These are phyloP conservation scores for Nicotiana undulata DNA, from an alignment of 257 asterid species.

Conservation along the genomic window DNA sequence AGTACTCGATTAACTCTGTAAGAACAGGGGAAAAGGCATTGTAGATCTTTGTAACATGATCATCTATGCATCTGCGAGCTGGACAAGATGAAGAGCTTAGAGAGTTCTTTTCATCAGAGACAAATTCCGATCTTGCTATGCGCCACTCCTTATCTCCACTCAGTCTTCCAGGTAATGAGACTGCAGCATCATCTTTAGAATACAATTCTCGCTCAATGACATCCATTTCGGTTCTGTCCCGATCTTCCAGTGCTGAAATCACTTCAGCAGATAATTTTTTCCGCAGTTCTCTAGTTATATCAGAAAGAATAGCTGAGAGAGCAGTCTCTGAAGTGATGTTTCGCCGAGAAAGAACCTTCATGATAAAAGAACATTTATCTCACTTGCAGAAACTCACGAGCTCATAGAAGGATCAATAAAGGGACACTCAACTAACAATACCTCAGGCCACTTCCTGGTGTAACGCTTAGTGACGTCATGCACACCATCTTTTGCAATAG, in stretches of 20 bases:
- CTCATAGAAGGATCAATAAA: background rate
- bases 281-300: slow-evolving; percentile 53
- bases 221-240: slow-evolving; percentile 65
- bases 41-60: slow-evolving; percentile 74
- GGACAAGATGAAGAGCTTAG: slow-evolving; percentile 75
- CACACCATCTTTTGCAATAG: slow-evolving; percentile 73
- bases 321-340: slow-evolving; percentile 54
- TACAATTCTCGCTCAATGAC: slow-evolving; percentile 54
- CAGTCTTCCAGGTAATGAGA: slow-evolving; percentile 87
- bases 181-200: slow-evolving; percentile 47
- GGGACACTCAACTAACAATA: slow-evolving; percentile 9
- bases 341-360: slow-evolving; percentile 76
- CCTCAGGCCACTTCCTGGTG: slow-evolving; percentile 92
- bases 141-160: slow-evolving; percentile 92
- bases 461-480: slow-evolving; percentile 93
- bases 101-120: slow-evolving; percentile 52
- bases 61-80: slow-evolving; percentile 69
- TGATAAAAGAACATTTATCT: slow-evolving; percentile 2
- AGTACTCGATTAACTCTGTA: slow-evolving; percentile 41
- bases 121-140: slow-evolving; percentile 73
- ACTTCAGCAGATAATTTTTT: slow-evolving; percentile 34
- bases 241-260: slow-evolving; percentile 48
- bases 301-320: slow-evolving; percentile 39
- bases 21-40: slow-evolving; percentile 53
- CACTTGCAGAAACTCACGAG: slow-evolving; percentile 2